Evolutionary conservation across 108 stramenopile genomes (phyloP), one percentile per base, ranked within the genome.

Genomic region (Skeletonema costatum): DNA sequence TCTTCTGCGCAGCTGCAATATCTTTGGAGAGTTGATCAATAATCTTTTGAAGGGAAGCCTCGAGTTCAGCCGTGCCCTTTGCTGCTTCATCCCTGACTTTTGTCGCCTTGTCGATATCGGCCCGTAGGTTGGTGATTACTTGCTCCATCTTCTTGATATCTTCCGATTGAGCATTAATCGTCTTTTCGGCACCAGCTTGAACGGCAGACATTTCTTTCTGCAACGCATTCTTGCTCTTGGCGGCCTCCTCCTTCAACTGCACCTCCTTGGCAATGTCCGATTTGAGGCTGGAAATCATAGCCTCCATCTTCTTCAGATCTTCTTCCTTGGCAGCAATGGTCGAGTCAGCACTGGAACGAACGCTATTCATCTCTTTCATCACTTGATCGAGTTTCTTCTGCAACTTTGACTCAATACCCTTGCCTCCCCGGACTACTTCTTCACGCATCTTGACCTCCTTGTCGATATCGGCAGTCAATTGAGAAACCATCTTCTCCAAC

Each of bases 371-470:
- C 32, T 74, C 80, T 6, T 60, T 75, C 29, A 66, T 67, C 64
- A 63, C 25, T 3, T 71, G 70, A 64, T 60, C 64, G 41, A 82
- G 51, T 30, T 72, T 82, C 36, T 66, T 65, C 68, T 82, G 64
- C n/a, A 82, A 46, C 44, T 59, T 56, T 14, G 51, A 41, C 53
- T 78, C 70, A 2, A 64, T 41, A 6, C 53, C 64, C 63, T 71
- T 51, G 39, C 70, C 64, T 7, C 77, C 70, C 8, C 7, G 31
- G 9, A 63, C 19, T 3, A 63, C 62, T 5, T 36, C 62, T 8
- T 63, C 62, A 36, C 62, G 62, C 21, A 38, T n/a, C 25, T 63
- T 63, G 33, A 70, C 70, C 48, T 78, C 70, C 64, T 65, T 70
- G 10, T 78, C 70, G 3, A 78, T 39, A 12, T 70, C 42, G 3